Evolutionary conservation across 73 alveolate species (phyloP), one percentile per base, ranked within the genome.

Genomic region (Paramecium tetraurelia): DNA sequence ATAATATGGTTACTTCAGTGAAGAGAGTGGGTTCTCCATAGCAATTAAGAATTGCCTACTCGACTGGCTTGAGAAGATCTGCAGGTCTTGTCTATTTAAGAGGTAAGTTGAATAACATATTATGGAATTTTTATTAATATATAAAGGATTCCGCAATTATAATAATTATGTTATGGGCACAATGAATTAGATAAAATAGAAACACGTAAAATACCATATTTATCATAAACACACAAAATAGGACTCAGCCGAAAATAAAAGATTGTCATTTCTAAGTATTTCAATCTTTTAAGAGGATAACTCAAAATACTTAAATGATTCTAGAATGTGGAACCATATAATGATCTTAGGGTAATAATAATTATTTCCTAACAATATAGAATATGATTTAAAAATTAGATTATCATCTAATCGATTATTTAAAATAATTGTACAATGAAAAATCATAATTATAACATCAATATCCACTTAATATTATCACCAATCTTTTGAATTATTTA

Each of bases 51-150:
- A 80, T 80, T 4, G 43, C 41, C 57, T 80, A 18, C 20, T 80
- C 46, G 0, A 80, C 36, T 2, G 90, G 57, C 35, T 41, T 48
- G 57, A 24, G 20, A 18, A 24, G 16, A 18, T 80, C 90, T 20
- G 18, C 35, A 3, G 10, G 90, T 80, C 75, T 80, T 4, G 90
- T 80, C 29, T 80, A 22, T 80, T 80, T 80, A 24, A 80, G 90
- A 24, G 90, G 75, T 21, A 80, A 63, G 75, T 80, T 80, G 86
- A 36, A 72, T 80, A 80, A 44, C 90, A 80, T 80, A 63, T 63
- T 63, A 72, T 72, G 59, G 86, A 33, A 72, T 72, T 72, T 53
- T 72, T 72, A 72, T 72, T 72, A 72, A 36, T 72, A 72, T 80
- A 21, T 48, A 75, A 36, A 80, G 44, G 90, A 80, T 80, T 80